Base-by-base conservation (phyloP, 805 yeast genomes). In the Saccharomycopsis javanensis region DNA sequence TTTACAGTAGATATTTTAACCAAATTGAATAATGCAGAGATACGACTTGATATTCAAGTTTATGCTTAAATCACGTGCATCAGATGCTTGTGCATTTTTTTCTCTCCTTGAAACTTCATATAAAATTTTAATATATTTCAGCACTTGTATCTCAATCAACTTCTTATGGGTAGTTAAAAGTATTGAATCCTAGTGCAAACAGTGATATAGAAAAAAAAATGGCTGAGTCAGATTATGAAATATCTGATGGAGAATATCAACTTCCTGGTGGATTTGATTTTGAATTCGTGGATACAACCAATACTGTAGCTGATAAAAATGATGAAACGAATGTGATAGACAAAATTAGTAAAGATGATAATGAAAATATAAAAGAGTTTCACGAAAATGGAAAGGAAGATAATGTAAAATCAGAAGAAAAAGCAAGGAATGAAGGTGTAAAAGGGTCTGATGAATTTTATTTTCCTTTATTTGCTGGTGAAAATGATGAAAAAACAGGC, bases 241-340 rank as follows among this genome's bases (percentile, higher is more conserved):
- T 55, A 30, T 55, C 58, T 2, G 38, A 42, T 30, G 53, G 50
- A 10, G 55, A 51, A n/a, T 35, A 59, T 45, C 27, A 56, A 33
- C 54, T 59, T 16, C 61, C 61, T 2, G 25, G 30, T 8, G 50
- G 55, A n/a, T 18, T 60, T 16, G 62, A 60, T 20, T 55, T 60
- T 15, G 60, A 60, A 45, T 60, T 60, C 37, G 60, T 60, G 15
- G 60, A 60, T 35, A 59, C 55, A 18, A 45, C 58, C 11, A 31
- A 54, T 11, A 45, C 58, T 3, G 38, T 54, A 20, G 16, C 31
- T 10, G n/a, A 20, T 25, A 5, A 10, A 8, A 34, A 27, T 13
- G 18, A 25, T 23, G 10, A 18, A 18, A 10, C 30, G 6, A 6
- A 33, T 20, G 10, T 20, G 18, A 33, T 27, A 18, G 30, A 51